phyloP scores from a whole-genome alignment of 2,329 filamentous ascomycete genomes.

The Endocalyx cinctus region DNA sequence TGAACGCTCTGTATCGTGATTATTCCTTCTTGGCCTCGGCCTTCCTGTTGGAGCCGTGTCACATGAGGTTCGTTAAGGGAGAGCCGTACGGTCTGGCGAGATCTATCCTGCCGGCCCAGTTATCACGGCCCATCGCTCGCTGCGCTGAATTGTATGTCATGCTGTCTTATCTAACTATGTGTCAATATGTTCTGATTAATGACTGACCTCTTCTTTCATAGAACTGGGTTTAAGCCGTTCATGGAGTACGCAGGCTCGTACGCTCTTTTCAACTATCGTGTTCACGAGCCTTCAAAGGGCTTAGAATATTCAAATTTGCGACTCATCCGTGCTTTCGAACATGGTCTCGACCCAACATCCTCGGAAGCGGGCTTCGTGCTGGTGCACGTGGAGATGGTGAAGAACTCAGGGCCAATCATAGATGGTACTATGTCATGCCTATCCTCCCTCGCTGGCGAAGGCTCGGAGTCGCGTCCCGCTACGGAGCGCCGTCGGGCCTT shows the following conservation, averaged over 20 bases:
- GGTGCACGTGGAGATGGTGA: constrained; percentile 93
- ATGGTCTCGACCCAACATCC: constrained; percentile 77
- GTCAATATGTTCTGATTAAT: background rate
- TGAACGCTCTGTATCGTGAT: constrained; percentile 86
- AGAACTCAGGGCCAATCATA: constrained; percentile 74
- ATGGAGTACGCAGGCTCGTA: constrained; percentile 78
- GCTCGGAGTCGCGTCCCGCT: constrained; percentile 13
- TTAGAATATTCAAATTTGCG: constrained; percentile 66
- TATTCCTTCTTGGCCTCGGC: constrained; percentile 88
- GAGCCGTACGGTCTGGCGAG: constrained; percentile 75
- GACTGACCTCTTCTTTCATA: constrained; percentile 19
- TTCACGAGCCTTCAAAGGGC: constrained; percentile 50
- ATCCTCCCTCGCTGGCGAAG: constrained; percentile 31
- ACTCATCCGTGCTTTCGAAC: constrained; percentile 86
- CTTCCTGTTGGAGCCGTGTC: constrained; percentile 88
- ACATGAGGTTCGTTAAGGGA: constrained; percentile 65
- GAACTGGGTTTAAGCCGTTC: constrained; percentile 78
- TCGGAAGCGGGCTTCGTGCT: constrained; percentile 96
- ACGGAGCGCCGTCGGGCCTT: constrained; percentile 46
- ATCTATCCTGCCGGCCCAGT: constrained; percentile 65
- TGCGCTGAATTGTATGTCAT: constrained; percentile 77
- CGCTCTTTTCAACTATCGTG: constrained; percentile 64
- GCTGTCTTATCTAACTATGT: constrained; percentile 1
- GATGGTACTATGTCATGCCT: constrained; percentile 66
- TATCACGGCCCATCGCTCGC: constrained; percentile 76